These are phyloP conservation scores for Acanthamoeba royreba DNA, from an alignment of 208 protist genomes.

Conservation along the genomic window DNA sequence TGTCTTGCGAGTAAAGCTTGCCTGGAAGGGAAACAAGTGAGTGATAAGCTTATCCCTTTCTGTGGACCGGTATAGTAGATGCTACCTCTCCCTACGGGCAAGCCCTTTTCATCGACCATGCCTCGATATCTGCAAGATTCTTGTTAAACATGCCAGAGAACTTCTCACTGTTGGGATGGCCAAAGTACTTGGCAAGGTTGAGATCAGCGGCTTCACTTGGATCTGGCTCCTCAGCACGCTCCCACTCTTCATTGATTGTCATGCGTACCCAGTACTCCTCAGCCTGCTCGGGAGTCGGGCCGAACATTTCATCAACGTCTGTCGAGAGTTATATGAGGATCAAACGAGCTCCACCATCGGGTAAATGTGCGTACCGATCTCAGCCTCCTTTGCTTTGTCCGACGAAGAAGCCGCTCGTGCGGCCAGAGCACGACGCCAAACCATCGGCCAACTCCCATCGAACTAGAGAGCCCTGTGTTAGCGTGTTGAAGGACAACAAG, in stretches of 20 bases:
- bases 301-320: not conserved
- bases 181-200: not conserved
- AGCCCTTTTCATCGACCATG: not conserved
- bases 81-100: not conserved
- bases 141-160: no score
- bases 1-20: not conserved
- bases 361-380: not conserved
- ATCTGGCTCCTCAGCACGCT: not conserved
- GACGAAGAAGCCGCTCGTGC: not conserved
- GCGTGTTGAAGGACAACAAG: no score
- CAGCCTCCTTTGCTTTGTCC: not conserved
- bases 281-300: not conserved
- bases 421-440: not conserved
- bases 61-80: no score
- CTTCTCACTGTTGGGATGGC: not conserved
- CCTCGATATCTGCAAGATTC: not conserved
- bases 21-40: no score
- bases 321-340: no score
- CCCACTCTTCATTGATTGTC: conserved; percentile 20
- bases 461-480: no score
- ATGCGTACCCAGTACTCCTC: not conserved
- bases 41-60: no score
- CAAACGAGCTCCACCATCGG: not conserved
- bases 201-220: not conserved
- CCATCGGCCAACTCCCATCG: not conserved